phyloP scores from a whole-genome alignment of 2,329 filamentous ascomycete genomes.

The Exophiala calicioides region DNA sequence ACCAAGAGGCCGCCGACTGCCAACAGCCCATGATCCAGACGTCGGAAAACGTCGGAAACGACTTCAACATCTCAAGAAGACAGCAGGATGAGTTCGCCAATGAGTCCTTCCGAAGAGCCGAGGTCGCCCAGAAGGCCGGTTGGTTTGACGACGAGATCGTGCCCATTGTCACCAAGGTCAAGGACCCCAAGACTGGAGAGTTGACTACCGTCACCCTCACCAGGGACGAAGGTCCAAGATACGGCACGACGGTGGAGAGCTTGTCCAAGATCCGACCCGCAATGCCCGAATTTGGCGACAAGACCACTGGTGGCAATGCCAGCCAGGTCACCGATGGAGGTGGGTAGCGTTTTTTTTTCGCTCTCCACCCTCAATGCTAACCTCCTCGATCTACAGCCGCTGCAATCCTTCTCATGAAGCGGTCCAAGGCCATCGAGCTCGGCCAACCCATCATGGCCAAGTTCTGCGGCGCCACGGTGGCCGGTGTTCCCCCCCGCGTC shows the following conservation, averaged over 20 bases:
- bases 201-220: conserved; percentile 75
- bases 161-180: conserved; percentile 78
- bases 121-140: conserved; percentile 85
- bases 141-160: conserved; percentile 94
- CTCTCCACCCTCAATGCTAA: too few species aligned
- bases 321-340: conserved; percentile 92
- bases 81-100: conserved; percentile 82
- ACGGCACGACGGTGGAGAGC: conserved; percentile 81
- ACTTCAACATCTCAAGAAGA: conserved; percentile 82
- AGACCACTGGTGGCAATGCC: conserved; percentile 88
- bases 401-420: conserved; percentile 89
- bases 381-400: too few species aligned
- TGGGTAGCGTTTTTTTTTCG: too few species aligned
- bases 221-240: conserved; percentile 86
- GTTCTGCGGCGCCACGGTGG: conserved; percentile 87
- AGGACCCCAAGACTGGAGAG: conserved; percentile 80
- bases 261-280: conserved; percentile 84
- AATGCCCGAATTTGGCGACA: conserved; percentile 85
- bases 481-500: conserved; percentile 86
- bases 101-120: conserved; percentile 83
- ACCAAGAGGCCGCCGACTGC: conserved; percentile 80
- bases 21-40: conserved; percentile 98
- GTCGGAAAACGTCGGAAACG: conserved; percentile 88
- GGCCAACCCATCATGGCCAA: conserved; percentile 92
- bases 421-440: conserved; percentile 80